Base-by-base conservation (phyloP, 1,139 yeast genomes). In the Suhomyces kunorum region DNA sequence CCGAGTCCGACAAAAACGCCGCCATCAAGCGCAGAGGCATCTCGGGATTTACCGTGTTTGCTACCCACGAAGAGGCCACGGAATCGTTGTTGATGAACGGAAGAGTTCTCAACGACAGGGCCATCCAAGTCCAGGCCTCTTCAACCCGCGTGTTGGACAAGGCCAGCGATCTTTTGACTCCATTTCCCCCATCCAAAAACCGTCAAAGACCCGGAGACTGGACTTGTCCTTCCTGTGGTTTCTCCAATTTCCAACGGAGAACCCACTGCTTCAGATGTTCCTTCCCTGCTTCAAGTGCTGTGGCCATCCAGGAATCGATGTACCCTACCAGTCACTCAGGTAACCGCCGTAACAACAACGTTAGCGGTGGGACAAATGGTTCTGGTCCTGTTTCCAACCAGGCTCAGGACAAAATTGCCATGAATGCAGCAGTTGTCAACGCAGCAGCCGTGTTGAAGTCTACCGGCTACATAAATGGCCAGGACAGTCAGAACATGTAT, bases 201-300 rank as follows among this genome's bases (percentile, higher is more conserved):
- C 76, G 95, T 52, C 96, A 96, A 17, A 75, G 98, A 56, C 97
- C 97, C 0, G 98, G 98, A 17, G 98, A 90, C 58, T 90, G 98
- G 98, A 87, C 87, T 6, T 90, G 98, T 64, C 96, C 96, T 13
- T 83, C 92, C 6, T 90, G 98, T 69, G 96, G 97, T 1, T 90
- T 90, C 58, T 86, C 95, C 27, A 90, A 90, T 59, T 90, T 90
- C 65, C 98, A 90, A 64, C 79, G 97, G 55, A 78, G 98, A 62
- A 87, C 95, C 1, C 95, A 95, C 4, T 90, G 98, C 63, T 88
- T 89, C 69, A 75, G 97, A 49, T 90, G 98, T 59, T 83, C 92
- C 2, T 88, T 85, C 64, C 95, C 96, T 3, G 86, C 87, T n/a
- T 72, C 87, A 5, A 74, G 83, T 41, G 86, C 87, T 4, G 82